Evolutionary conservation across 768 basidiomycete species (phyloP), one percentile per base, ranked within the genome.

Genomic region (Boletus vermiculosoides): DNA sequence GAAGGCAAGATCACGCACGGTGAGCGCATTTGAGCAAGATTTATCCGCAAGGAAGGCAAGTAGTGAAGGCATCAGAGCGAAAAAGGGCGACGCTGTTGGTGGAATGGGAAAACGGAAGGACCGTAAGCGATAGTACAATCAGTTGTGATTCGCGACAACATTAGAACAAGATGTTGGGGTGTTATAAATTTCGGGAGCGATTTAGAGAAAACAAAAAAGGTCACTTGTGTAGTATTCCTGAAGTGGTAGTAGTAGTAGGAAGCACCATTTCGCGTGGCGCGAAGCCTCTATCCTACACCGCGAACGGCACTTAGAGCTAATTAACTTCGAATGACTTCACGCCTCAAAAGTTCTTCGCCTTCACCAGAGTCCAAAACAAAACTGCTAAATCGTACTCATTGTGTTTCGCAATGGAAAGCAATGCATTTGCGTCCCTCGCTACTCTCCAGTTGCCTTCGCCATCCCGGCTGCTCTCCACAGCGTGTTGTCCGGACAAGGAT

Each of bases 401-500:
- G 41, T 48, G 31, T 50, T 34, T 30, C 41, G 13, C 58, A 7
- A 81, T 81, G 78, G 73, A 76, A 50, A 57, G 66, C 40, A 79
- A 77, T 52, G 76, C 82, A 2, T 87, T 87, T 64, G 73, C 71
- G 42, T 65, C 83, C 31, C 76, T 91, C 52, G 82, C 84, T 23
- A 78, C 76, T 33, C 68, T 88, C 31, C 78, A 78, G 42, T 71
- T 90, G 13, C 81, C 86, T 7, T 74, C 81, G 8, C 74, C 81
- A 31, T 82, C 81, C 53, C 83, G 86, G 40, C 63, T 92, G 31
- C 71, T 88, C 25, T 55, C 75, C 11, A 80, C 84, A 22, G 83
- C 90, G 46, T 92, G 90, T 64, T 91, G 91, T 69, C 90, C 90
- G 10, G 91, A 92, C 75, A 93, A 92, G 70, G 91, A 93, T 71